These are phyloP conservation scores for Mariannaea sp. DNA, from an alignment of 2,329 filamentous ascomycete genomes.

Conservation along the genomic window DNA sequence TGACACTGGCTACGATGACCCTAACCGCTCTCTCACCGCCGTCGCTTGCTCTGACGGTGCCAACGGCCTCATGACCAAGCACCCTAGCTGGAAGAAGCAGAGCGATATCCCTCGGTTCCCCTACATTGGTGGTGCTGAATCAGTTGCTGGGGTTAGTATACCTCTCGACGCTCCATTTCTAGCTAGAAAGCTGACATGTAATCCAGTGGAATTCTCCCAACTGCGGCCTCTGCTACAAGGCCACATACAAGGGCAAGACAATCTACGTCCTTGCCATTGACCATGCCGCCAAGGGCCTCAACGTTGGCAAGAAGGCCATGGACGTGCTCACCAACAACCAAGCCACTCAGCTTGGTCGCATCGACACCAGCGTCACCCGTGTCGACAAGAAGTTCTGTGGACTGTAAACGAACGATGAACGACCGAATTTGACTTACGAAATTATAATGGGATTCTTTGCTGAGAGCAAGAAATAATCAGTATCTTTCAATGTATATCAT, in stretches of 20 bases:
- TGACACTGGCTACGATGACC: conserved; percentile 72
- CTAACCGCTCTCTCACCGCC: conserved; percentile 55
- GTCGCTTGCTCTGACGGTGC: conserved; percentile 71
- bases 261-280: conserved; percentile 64
- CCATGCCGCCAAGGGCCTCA: conserved; percentile 55
- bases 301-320: conserved; percentile 62
- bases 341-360: conserved; percentile 54
- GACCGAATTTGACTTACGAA: too few species aligned
- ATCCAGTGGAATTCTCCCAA: conserved; percentile 61
- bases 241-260: conserved; percentile 55
- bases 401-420: conserved; percentile 35
- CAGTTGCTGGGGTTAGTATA: too few species aligned
- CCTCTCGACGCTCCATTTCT: too few species aligned
- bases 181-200: too few species aligned
- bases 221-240: conserved; percentile 65
- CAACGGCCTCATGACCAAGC: conserved; percentile 66
- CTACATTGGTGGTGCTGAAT: conserved; percentile 58
- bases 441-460: conserved; percentile 11
- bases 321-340: conserved; percentile 59
- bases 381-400: conserved; percentile 52
- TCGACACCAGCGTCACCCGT: conserved; percentile 55
- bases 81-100: conserved; percentile 63
- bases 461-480: background rate
- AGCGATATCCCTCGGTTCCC: conserved; percentile 56
- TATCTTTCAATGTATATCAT: background rate